Percentiles rank a stretch among this genome's conserved stretches.
Conservation (phyloP, 1,284 basidiomycete species). For the Grifola frondosa region DNA sequence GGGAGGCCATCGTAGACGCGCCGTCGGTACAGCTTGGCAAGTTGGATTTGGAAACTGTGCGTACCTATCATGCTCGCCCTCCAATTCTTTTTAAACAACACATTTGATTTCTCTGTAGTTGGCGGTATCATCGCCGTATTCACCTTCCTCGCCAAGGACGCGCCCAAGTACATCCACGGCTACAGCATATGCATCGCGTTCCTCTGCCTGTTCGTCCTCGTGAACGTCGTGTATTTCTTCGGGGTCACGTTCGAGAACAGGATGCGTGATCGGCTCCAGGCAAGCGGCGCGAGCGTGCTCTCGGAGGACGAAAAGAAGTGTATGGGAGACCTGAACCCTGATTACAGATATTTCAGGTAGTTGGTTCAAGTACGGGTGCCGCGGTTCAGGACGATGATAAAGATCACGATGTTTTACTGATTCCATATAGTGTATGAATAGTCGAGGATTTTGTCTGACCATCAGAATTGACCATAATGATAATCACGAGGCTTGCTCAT, state of each 20-base stretch:
- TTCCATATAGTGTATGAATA: too few species aligned
- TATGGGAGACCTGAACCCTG: constrained; percentile 23
- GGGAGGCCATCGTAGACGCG: constrained; percentile 29
- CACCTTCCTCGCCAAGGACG: constrained; percentile 32
- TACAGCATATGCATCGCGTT: constrained; percentile 33
- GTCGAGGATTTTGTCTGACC: too few species aligned
- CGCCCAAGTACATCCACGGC: constrained; percentile 29
- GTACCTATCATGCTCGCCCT: constrained; percentile 4
- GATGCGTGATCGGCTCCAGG: constrained; percentile 20
- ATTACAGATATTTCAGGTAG: constrained; percentile 20
- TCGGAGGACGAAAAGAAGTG: constrained; percentile 30
- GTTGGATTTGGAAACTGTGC: constrained; percentile 31
- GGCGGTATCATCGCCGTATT: constrained; percentile 25
- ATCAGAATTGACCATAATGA: too few species aligned
- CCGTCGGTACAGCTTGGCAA: constrained; percentile 31
- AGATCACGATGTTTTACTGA: too few species aligned
- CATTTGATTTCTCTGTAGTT: neutral
- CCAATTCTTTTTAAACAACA: too few species aligned
- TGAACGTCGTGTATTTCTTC: constrained; percentile 25
- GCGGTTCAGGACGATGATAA: too few species aligned
- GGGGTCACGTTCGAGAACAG: constrained; percentile 27
- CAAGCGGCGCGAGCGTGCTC: constrained; percentile 16
- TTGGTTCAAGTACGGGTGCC: too few species aligned
- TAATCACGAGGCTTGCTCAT: too few species aligned
- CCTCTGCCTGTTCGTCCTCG: constrained; percentile 26